Conservation (phyloP, 2,329 filamentous ascomycete genomes). For the Aureobasidium sp. region DNA sequence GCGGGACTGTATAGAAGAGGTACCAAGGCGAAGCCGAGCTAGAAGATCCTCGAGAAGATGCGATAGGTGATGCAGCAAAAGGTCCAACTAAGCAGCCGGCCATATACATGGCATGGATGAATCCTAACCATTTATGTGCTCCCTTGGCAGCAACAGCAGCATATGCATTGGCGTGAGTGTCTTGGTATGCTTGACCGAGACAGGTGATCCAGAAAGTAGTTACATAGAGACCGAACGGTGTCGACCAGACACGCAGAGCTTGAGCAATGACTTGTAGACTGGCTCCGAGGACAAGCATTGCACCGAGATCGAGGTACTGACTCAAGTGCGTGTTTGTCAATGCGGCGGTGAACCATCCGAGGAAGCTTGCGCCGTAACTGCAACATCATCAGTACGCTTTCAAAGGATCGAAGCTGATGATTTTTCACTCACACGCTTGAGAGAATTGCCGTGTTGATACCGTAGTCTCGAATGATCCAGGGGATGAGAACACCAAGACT, state of each 20-base stretch:
- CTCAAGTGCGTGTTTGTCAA: slow-evolving; percentile 46
- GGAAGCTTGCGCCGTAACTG: slow-evolving; percentile 47
- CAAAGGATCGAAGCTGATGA: no score
- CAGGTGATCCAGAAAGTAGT: slow-evolving; percentile 50
- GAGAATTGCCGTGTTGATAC: slow-evolving; percentile 39
- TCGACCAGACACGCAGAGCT: slow-evolving; percentile 46
- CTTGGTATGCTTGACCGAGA: slow-evolving; percentile 54
- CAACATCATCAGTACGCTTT: neutral
- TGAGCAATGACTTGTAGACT: slow-evolving; percentile 47
- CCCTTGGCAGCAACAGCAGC: slow-evolving; percentile 40
- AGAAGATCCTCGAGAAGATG: slow-evolving; percentile 22
- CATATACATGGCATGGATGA: slow-evolving; percentile 56
- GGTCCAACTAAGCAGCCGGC: slow-evolving; percentile 49
- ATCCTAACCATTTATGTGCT: slow-evolving; percentile 52
- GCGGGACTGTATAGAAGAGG: slow-evolving; percentile 47
- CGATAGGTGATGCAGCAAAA: slow-evolving; percentile 28
- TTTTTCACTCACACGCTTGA: slow-evolving; percentile 33
- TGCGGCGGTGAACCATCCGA: slow-evolving; percentile 52
- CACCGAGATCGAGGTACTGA: slow-evolving; percentile 46
- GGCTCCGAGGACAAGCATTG: slow-evolving; percentile 49
- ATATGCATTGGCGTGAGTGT: slow-evolving; percentile 55
- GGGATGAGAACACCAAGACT: slow-evolving; percentile 55
- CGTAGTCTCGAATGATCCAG: slow-evolving; percentile 50
- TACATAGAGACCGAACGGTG: slow-evolving; percentile 45
- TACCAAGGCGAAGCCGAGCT: slow-evolving; percentile 40